Percentiles rank a stretch among this genome's conserved stretches.
Conservation (phyloP, 208 protist genomes). For the Lotmaria passim region DNA sequence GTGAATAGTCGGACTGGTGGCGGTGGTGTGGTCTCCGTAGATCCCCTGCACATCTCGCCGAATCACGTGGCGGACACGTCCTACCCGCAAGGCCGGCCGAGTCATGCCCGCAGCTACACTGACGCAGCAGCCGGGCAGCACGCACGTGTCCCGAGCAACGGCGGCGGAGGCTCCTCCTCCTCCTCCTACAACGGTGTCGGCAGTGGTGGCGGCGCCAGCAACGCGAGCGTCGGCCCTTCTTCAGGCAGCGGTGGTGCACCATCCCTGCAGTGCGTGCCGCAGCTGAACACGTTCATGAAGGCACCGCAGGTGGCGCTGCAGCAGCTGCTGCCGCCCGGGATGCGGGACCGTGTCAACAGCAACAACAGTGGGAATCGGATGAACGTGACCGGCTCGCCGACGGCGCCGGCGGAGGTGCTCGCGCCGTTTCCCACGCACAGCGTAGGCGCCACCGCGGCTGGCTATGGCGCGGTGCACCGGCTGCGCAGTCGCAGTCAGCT, state of each 20-base stretch:
- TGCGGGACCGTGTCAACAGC: slow-evolving; percentile 16
- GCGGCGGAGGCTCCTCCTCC: slow-evolving; percentile 8
- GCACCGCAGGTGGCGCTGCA: slow-evolving; percentile 1
- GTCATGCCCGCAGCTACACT: slow-evolving; percentile 1
- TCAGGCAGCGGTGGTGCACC: slow-evolving; percentile 3
- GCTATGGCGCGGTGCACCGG: neutral
- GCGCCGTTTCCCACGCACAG: neutral
- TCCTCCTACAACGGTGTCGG: slow-evolving; percentile 7
- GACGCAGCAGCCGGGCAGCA: neutral
- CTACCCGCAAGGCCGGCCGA: neutral
- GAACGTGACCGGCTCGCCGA: neutral
- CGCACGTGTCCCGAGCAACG: neutral
- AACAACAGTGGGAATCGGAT: neutral
- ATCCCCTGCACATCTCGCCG: neutral
- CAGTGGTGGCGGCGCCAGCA: slow-evolving; percentile 10
- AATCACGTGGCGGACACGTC: neutral
- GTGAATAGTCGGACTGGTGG: neutral
- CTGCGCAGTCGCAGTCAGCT: slow-evolving; percentile 18
- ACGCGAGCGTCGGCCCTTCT: slow-evolving; percentile 11
- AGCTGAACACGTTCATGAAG: slow-evolving; percentile 24
- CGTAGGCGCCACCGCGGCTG: neutral
- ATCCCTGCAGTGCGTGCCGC: neutral
- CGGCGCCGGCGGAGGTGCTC: neutral
- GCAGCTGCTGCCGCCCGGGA: slow-evolving; percentile 26
- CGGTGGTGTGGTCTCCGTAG: neutral